phyloP scores from a whole-genome alignment of 169 alveolate genomes.

The Toxoplasma gondii region DNA sequence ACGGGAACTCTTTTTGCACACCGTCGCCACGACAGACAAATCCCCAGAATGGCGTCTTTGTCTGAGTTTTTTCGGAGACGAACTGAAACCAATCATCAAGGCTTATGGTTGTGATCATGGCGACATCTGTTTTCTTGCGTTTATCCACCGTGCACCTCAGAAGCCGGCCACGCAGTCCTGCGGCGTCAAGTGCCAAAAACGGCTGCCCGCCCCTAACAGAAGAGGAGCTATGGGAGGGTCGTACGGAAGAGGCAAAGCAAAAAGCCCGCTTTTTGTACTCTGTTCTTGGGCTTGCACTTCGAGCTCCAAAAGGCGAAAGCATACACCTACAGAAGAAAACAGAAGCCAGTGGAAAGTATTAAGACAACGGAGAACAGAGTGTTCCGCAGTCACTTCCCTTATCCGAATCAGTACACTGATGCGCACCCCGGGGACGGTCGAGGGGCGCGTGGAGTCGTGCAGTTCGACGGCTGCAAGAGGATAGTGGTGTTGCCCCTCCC shows the following conservation, averaged over 20 bases:
- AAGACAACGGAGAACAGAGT: no score
- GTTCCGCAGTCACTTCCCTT: background rate
- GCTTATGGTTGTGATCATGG: no score
- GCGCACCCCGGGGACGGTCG: background rate
- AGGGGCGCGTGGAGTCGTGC: background rate
- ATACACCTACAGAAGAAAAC: background rate
- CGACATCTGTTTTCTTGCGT: no score
- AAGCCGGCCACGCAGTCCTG: background rate
- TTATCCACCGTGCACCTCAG: background rate
- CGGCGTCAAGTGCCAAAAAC: background rate
- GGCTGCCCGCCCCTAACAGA: background rate
- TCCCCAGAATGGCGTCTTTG: no score
- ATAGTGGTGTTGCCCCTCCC: background rate
- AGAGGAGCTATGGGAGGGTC: no score
- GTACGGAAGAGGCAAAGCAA: background rate
- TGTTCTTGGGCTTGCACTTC: background rate
- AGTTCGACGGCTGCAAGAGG: background rate
- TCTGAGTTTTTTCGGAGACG: no score
- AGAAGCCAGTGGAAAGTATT: background rate
- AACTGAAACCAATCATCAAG: no score
- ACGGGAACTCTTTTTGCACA: no score
- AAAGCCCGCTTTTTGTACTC: background rate
- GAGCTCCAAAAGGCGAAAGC: background rate
- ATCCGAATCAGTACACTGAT: background rate
- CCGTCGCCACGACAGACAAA: no score